phyloP scores from a whole-genome alignment of 208 protist species.

The Lotmaria passim region DNA sequence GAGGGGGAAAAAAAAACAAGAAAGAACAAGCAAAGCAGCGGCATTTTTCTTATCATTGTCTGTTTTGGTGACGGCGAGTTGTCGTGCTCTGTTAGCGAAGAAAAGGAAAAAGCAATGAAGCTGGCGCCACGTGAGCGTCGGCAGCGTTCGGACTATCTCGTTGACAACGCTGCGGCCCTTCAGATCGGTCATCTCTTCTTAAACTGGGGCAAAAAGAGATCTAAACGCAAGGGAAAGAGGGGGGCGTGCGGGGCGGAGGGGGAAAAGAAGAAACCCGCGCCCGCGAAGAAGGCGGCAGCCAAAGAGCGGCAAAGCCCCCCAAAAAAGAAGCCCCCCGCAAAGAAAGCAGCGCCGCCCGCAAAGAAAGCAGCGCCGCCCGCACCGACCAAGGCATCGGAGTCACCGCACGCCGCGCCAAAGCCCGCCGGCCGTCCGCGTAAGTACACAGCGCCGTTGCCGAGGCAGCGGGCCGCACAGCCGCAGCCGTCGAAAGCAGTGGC shows the following conservation, averaged over 20 bases:
- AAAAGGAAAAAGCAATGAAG: slow-evolving; percentile 34
- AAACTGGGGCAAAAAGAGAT: slow-evolving; percentile 30
- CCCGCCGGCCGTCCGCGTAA: neutral
- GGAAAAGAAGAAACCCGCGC: slow-evolving; percentile 1
- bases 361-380: slow-evolving; percentile 1
- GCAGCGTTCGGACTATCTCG: slow-evolving; percentile 32
- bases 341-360: neutral
- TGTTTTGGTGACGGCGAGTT: no score
- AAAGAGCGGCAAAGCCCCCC: no score
- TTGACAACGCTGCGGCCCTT: slow-evolving; percentile 44
- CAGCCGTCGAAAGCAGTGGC: no score
- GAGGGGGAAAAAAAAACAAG: no score
- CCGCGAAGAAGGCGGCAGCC: no score
- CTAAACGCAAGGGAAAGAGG: neutral
- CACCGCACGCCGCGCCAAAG: no score
- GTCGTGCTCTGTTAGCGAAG: neutral
- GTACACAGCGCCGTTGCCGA: neutral
- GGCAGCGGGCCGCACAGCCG: neutral
- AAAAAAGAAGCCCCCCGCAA: neutral
- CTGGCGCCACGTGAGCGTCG: slow-evolving; percentile 37
- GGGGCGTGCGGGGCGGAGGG: neutral
- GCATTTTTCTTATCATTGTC: neutral
- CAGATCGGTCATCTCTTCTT: slow-evolving; percentile 41
- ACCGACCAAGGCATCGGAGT: no score
- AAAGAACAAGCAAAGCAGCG: no score